Base-by-base conservation (phyloP, 768 basidiomycete species). In the Leucosporidium creatinivorum region DNA sequence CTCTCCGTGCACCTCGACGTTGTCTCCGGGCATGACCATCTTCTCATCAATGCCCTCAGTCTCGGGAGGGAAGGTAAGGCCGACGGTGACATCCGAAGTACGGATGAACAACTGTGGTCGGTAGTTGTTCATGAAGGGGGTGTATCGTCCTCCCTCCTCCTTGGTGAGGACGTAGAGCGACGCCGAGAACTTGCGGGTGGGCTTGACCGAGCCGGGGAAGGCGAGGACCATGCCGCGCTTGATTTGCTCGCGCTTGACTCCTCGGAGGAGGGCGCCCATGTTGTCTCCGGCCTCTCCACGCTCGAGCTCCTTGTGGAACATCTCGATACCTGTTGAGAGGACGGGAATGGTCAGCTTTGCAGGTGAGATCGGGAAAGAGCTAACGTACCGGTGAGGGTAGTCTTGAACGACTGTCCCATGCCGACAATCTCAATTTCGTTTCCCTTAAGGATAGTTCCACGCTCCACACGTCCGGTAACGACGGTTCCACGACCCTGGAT, bases 261-360 rank as follows among this genome's bases (percentile, higher is more conserved):
- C 93, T 79, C 96, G 91, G 56, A 99, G 86, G 48, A 99, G 83
- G 64, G 88, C 89, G 73, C 96, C 96, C 91, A 98, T 97, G 83
- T 98, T 98, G 80, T 99, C 96, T 75, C 96, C 96, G 69, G 96
- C 94, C 80, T 98, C 91, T 67, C 91, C 93, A 64, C 93, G 86
- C 48, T 99, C 96, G 63, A 99, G 85, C 81, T 99, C 96, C 83
- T 96, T 97, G 84, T 96, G 94, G 87, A 98, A 98, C 91, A 96
- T 97, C 80, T 97, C 94, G 23, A 71, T 65, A 30, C 55, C 44
- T 70, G 60, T 1, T 8, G 33, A 19, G 50, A 12, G 52, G n/a
- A 25, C 19, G 31, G 3, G 17, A 26, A 3, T 39, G 61, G 52
- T 39, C 52, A 47, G 21, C 36, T 44, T 13, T 25, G 19, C 62